Evolutionary conservation across 768 basidiomycete genomes (phyloP), one percentile per base, ranked within the genome.

Genomic region (Naganishia onofrii): DNA sequence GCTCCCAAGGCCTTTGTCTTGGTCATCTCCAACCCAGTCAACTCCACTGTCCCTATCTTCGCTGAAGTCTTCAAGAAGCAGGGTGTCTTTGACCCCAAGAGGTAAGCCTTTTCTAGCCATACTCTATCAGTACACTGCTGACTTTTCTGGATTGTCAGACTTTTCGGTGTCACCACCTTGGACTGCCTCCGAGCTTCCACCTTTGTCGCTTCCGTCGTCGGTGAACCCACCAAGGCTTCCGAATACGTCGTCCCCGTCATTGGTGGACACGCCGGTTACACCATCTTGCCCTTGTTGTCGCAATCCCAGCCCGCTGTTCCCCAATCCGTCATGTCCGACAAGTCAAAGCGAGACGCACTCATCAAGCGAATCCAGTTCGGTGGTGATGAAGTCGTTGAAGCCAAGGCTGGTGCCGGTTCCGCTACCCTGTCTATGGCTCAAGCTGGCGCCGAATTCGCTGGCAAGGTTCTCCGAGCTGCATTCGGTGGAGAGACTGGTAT

Each of bases 1-100:
- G 87, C 87, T 52, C 95, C 95, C 70, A 93, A 93, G 78, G 96
- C 96, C 26, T 89, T 90, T 76, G 87, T 98, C 54, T 87, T 93
- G 58, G 93, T 99, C 74, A 98, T 99, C 82, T 95, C 96, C 76
- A 99, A 99, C 85, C 96, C 96, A 36, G 95, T 99, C 80, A 98
- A 99, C 87, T 97, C 95, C 52, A 97, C 96, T 46, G 95, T 98
- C 46, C 96, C 96, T 57, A 92, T 99, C 78, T 92, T 93, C 55
- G 92, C 88, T 19, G 95, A 98, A 82, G 89, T 95, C 44, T 87
- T 94, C 84, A 99, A 95, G 87, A 89, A 92, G 82, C 86, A 89
- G 73, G 89, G 88, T 54, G 90, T 92, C 32, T 98, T 90, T 79
- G 88, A 99, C 81, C 90, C 93, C 73, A 96, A 90, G 85, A 87